phyloP scores from a whole-genome alignment of 2,329 filamentous ascomycete species.

The Fusarium abutilonis region DNA sequence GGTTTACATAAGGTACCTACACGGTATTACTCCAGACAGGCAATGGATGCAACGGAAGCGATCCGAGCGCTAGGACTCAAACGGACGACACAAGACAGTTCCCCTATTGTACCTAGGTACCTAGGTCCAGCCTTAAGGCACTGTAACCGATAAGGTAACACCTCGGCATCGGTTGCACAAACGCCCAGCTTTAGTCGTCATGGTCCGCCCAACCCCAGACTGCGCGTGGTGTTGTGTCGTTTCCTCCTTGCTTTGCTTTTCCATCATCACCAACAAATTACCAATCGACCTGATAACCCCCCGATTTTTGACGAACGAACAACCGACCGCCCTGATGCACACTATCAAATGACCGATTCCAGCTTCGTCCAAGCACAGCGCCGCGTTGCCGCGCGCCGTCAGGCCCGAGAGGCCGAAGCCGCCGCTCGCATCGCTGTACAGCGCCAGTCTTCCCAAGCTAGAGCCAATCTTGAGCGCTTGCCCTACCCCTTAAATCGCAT shows the following conservation, averaged over 20 bases:
- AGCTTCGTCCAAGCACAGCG: constrained; percentile 91
- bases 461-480: constrained; percentile 65
- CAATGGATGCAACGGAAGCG: no score
- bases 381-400: constrained; percentile 83
- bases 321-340: constrained; percentile 42
- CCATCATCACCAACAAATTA: constrained; percentile 14
- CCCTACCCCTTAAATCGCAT: constrained; percentile 71
- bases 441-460: constrained; percentile 63
- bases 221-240: constrained; percentile 4
- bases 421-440: constrained; percentile 63
- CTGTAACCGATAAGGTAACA: constrained; percentile 14
- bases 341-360: constrained; percentile 58
- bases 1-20: no score
- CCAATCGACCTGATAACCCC: neutral
- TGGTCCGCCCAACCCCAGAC: constrained; percentile 39
- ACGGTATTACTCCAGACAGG: no score
- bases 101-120: no score
- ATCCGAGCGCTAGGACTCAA: no score
- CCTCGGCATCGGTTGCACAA: constrained; percentile 40
- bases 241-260: constrained; percentile 31
- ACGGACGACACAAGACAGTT: no score
- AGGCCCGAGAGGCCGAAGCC: constrained; percentile 74
- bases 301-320: neutral
- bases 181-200: constrained; percentile 34
- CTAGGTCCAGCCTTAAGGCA: constrained; percentile 1